A percentile compares a stretch with the other conserved stretches of the same genome.
These are phyloP conservation scores for Aquilaria malaccensis DNA, from an alignment of 345 rosid genomes.

Conservation along the genomic window DNA sequence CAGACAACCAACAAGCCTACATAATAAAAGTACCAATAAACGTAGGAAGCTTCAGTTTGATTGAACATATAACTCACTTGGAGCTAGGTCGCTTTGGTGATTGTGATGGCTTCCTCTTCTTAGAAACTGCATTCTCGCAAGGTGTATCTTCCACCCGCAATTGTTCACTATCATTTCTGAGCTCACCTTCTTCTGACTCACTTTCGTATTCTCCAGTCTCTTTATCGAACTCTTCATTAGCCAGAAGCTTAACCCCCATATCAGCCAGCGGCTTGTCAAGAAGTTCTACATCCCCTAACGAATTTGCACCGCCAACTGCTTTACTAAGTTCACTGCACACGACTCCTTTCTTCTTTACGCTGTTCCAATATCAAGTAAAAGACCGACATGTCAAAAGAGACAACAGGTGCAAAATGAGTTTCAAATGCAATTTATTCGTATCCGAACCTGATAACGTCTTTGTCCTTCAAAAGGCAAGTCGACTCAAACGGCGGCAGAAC, in stretches of 20 bases:
- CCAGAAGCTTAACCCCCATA: slow-evolving; percentile 39
- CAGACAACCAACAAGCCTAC: neutral
- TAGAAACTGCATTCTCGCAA: slow-evolving; percentile 31
- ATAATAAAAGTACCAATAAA: neutral
- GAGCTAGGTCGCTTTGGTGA: slow-evolving; percentile 43
- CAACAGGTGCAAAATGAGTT: neutral
- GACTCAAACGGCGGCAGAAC: slow-evolving; percentile 83
- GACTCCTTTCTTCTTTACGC: slow-evolving; percentile 55
- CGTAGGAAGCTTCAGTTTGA: neutral
- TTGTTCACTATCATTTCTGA: slow-evolving; percentile 15
- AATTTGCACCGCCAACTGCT: slow-evolving; percentile 25
- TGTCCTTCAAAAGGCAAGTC: slow-evolving; percentile 63
- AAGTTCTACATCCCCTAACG: slow-evolving; percentile 25
- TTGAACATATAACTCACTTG: slow-evolving; percentile 39
- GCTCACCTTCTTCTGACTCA: slow-evolving; percentile 36
- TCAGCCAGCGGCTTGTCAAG: slow-evolving; percentile 28
- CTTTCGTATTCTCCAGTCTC: slow-evolving; percentile 57
- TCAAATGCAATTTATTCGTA: neutral
- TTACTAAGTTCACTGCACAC: slow-evolving; percentile 19
- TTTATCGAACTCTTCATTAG: slow-evolving; percentile 60
- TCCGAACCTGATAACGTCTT: slow-evolving; percentile 68
- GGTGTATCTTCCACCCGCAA: slow-evolving; percentile 24
- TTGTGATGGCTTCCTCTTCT: slow-evolving; percentile 65
- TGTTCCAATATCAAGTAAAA: slow-evolving; percentile 16
- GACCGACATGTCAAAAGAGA: neutral